A percentile compares a stretch with the other conserved stretches of the same genome.
These are phyloP conservation scores for Pseudopithomyces maydicus DNA, from an alignment of 2,329 filamentous ascomycete genomes.

Conservation along the genomic window DNA sequence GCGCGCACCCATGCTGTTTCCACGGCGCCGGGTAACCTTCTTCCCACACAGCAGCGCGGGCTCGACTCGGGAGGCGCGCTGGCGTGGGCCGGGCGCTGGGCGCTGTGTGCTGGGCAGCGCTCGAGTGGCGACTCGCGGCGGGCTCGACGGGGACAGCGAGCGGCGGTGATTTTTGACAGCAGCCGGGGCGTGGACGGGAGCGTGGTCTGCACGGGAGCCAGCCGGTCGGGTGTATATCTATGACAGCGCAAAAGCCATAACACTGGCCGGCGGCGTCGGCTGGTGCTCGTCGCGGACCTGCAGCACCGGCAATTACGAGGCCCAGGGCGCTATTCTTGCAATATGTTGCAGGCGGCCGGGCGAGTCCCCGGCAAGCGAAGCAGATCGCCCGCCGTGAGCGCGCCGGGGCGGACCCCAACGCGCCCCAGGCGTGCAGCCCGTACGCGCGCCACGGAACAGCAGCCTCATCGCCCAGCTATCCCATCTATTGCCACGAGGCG, in stretches of 20 bases:
- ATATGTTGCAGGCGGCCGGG: constrained; percentile 16
- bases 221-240: constrained; percentile 21
- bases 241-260: constrained; percentile 35
- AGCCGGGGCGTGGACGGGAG: no score
- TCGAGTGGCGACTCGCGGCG: no score
- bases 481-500: constrained; percentile 10
- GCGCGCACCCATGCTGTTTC: constrained; percentile 25
- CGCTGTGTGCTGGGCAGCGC: not conserved
- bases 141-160: no score
- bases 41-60: constrained; percentile 5
- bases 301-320: constrained; percentile 19
- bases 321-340: constrained; percentile 23
- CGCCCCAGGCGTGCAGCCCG: not conserved
- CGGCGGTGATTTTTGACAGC: no score
- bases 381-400: constrained; percentile 18
- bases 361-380: constrained; percentile 17
- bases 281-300: constrained; percentile 12
- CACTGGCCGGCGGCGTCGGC: constrained; percentile 23
- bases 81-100: not conserved
- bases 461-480: constrained; percentile 15
- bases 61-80: not conserved
- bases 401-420: constrained; percentile 12
- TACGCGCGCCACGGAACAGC: constrained; percentile 21
- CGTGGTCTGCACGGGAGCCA: no score
- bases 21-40: constrained; percentile 27